Percentiles rank a stretch among this genome's conserved stretches.
Conservation (phyloP, 2,329 filamentous ascomycete genomes). For the Cordyceps sp. region DNA sequence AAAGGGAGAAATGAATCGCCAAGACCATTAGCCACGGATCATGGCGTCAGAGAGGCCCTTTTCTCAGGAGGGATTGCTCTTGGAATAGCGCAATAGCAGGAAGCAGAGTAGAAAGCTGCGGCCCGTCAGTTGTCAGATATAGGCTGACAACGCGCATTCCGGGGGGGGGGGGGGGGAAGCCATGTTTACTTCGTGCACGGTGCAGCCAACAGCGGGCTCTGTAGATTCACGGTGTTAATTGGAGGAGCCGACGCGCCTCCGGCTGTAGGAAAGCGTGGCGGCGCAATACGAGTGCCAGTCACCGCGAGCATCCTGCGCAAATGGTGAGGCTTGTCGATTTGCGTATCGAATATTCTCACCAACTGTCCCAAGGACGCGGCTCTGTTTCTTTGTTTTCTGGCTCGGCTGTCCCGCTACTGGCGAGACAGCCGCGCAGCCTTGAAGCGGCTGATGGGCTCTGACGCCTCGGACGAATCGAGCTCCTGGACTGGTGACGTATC, state of each 20-base stretch:
- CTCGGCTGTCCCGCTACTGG: slow-evolving; percentile 18
- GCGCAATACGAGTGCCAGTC: too few relatives aligned
- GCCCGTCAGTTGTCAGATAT: slow-evolving; percentile 32
- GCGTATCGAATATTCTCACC: slow-evolving; percentile 6
- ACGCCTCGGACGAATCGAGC: slow-evolving; percentile 47
- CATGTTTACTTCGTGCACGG: not conserved
- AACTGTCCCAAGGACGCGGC: too few relatives aligned
- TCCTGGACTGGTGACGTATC: slow-evolving; percentile 51
- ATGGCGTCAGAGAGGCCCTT: slow-evolving; percentile 48
- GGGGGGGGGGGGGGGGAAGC: slow-evolving; percentile 1
- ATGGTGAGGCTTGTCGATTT: too few relatives aligned
- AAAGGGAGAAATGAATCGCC: slow-evolving; percentile 48
- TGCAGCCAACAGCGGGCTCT: too few relatives aligned
- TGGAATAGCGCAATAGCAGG: slow-evolving; percentile 37
- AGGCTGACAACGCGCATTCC: slow-evolving; percentile 15
- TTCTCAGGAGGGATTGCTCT: slow-evolving; percentile 23
- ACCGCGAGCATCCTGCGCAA: too few relatives aligned
- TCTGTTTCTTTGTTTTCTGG: too few relatives aligned
- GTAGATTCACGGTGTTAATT: too few relatives aligned
- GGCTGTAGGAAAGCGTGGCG: too few relatives aligned
- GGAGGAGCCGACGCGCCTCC: too few relatives aligned
- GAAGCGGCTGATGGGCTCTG: slow-evolving; percentile 53
- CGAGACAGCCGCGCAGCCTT: slow-evolving; percentile 50
- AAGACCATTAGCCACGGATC: slow-evolving; percentile 22
- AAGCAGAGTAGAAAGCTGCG: slow-evolving; percentile 36